These are phyloP conservation scores for Trichoderma lentiforme DNA, from an alignment of 2,329 filamentous ascomycete species.

Conservation along the genomic window DNA sequence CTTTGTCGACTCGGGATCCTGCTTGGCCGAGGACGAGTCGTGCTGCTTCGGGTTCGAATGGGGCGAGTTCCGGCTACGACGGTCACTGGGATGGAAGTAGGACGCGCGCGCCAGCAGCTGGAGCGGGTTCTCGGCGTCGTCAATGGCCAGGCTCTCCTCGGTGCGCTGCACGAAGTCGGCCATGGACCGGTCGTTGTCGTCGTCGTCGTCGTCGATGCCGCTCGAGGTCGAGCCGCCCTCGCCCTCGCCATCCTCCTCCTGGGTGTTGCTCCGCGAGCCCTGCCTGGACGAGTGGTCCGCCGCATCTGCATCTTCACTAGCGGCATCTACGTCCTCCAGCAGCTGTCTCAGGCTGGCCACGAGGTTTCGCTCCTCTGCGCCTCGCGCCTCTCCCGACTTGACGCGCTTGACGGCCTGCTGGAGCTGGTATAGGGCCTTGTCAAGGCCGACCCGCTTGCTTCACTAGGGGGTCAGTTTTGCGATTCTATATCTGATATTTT, in stretches of 20 bases:
- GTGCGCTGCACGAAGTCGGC: constrained; percentile 29
- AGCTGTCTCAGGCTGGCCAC: constrained; percentile 43
- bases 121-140: constrained; percentile 72
- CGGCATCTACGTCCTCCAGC: constrained; percentile 30
- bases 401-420: constrained; percentile 64
- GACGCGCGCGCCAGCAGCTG: constrained; percentile 71
- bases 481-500: background rate
- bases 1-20: constrained; percentile 32
- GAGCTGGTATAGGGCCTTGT: constrained; percentile 71
- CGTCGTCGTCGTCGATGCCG: constrained; percentile 33
- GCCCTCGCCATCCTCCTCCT: constrained; percentile 30
- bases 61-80: constrained; percentile 29
- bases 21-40: background rate
- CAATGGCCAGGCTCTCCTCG: constrained; percentile 57
- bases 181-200: constrained; percentile 29
- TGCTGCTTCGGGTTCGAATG: constrained; percentile 21
- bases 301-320: constrained; percentile 21
- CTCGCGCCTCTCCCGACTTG: constrained; percentile 41
- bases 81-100: constrained; percentile 54
- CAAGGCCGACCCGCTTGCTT: constrained; percentile 70
- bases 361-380: constrained; percentile 44
- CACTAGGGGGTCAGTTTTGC: background rate
- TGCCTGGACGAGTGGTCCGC: constrained; percentile 24
- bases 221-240: constrained; percentile 32
- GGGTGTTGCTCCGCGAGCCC: constrained; percentile 31